phyloP scores from a whole-genome alignment of 257 asterid genomes.

The Nicotiana benthamiana region DNA sequence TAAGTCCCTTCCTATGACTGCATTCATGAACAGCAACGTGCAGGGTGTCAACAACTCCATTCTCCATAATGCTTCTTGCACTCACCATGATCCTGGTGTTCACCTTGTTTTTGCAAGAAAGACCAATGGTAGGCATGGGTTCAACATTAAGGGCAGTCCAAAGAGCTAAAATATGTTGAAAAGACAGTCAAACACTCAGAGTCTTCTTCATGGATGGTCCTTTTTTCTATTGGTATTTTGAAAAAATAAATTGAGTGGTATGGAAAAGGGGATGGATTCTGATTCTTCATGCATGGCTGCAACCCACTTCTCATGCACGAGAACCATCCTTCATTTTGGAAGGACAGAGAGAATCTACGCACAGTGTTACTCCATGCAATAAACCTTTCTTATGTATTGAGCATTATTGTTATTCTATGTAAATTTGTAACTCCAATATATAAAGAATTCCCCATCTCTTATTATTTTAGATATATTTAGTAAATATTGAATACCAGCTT shows the following conservation, averaged over 20 bases:
- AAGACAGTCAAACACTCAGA: background rate
- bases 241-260: conserved; percentile 4
- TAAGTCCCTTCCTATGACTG: conserved; percentile 1
- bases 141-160: background rate
- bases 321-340: background rate
- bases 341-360: background rate
- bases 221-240: background rate
- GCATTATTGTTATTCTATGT: background rate
- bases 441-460: background rate
- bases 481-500: background rate
- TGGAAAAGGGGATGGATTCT: conserved; percentile 5
- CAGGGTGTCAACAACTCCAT: conserved; percentile 19
- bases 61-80: conserved; percentile 10
- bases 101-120: conserved; percentile 9
- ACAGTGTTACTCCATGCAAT: background rate
- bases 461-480: background rate
- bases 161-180: background rate
- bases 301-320: conserved; percentile 4
- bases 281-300: conserved; percentile 10
- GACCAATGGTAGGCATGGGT: background rate
- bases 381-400: background rate
- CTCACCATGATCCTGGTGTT: conserved; percentile 18
- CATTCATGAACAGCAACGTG: conserved; percentile 18
- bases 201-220: background rate
- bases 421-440: background rate